Evolutionary conservation across 176 grass and related monocot genomes (phyloP), one percentile per base, ranked within the genome.

Genomic region (Raddia guianensis): DNA sequence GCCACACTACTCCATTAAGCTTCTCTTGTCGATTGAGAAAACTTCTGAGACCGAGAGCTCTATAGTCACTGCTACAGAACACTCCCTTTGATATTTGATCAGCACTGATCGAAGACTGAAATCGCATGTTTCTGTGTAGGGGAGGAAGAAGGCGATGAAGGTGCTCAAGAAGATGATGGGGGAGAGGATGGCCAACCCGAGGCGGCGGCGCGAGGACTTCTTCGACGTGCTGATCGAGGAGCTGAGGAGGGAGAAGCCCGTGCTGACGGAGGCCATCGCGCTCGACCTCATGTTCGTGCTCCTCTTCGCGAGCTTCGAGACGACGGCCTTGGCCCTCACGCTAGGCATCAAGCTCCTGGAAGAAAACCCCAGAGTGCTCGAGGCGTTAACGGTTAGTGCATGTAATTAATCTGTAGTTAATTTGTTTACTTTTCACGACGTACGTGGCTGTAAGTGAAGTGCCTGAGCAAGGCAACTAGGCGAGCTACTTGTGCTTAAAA

Each of bases 301-400:
- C 50, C 88, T 93, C 78, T 93, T 93, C 61, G 84, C 91, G 47
- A 88, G 91, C 69, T 93, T 88, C 67, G 88, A 93, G 85, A 90
- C 91, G 11, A 93, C 91, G 12, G 78, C 94, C 3, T 82, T 97
- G 91, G 82, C 88, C 13, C 90, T 97, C 82, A 97, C 94, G 63
- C 83, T 91, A 9, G 94, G 84, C 69, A 71, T 97, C 74, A 93
- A 89, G 76, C 89, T 92, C 63, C 77, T 97, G 45, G 70, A 80
- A 4, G 88, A 97, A 6, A 91, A 93, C 83, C 88, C 91, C 12
- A 85, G 18, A 56, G 91, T 78, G 58, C 63, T 97, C 14, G 74
- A 81, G 50, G 84, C 80, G 42, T 66, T 97, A 49, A 91, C 77
- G 63, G 94, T 97, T 42, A 81, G 93, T 68, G 4, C 37, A 40